Evolutionary conservation across 176 grass and related monocot genomes (phyloP), one percentile per base, ranked within the genome.

Genomic region (Oryza glumipatula): DNA sequence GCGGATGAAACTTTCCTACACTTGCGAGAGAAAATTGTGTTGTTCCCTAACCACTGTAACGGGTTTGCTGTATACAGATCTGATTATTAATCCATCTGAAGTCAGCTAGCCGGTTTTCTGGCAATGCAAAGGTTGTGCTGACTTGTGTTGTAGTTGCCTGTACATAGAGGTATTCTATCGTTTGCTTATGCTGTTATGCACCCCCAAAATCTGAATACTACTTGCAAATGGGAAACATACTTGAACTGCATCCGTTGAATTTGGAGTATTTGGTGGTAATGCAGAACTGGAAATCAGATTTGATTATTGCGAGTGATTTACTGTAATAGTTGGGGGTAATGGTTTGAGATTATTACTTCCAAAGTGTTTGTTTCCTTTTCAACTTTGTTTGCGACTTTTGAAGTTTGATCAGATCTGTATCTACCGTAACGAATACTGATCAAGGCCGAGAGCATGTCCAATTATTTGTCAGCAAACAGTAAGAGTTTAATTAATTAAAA

Each of bases 51-150:
- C 88, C 33, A 0, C 56, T 4, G 14, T 2, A 41, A 30, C 36
- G 9, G 11, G 5, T 14, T 48, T 44, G 66, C 3, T 90, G 67
- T 78, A 73, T 36, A 86, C 65, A 76, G 67, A 77, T 82, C 54
- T 72, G 73, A 72, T 28, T 82, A 65, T 72, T 28, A 70, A 65
- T 70, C 23, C 32, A 77, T 44, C 22, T 0, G n/a, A 52, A 32
- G 65, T 19, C 24, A 35, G 52, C 54, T 8, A 7, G 54, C 19
- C 21, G 9, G 47, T 24, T 32, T 68, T 21, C 7, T 78, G 21
- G 24, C 21, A 63, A 38, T 68, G 1, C 7, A 39, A 48, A 48
- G 21, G 26, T 56, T 78, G 79, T 71, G 36, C 24, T 73, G 41
- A 28, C 67, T 45, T 43, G 2, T 78, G 36, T 32, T 82, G 24